Base-by-base conservation (phyloP, 306 rosid species). In the Quercus alba region DNA sequence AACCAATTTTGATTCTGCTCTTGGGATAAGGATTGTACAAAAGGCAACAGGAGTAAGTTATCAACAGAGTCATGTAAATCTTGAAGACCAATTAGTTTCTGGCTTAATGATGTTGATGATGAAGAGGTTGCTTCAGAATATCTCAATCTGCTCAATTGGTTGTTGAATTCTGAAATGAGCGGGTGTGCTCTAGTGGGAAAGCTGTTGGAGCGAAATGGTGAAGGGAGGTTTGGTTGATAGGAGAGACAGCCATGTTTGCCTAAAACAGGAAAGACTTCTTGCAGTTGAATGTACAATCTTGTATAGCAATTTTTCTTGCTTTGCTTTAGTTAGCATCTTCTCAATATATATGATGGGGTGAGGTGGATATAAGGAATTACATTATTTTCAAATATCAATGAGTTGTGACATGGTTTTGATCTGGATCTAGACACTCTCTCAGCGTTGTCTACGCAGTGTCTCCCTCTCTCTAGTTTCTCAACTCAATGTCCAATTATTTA, bases 1-100 rank as follows among this genome's bases (percentile, higher is more conserved):
- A 74, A 77, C 86, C 86, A 81, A 18, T 84, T 84, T 64, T 84
- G 86, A 46, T 20, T 8, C 62, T 62, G 28, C 28, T 70, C 62
- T 13, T 9, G 55, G 0, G 35, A 19, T 6, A 68, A 44, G 51
- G 71, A 59, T 17, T 46, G 28, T 4, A 61, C 30, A 26, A 73
- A 23, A 6, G 75, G 72, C 72, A 81, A 18, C 69, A 28, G 56
- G 28, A 81, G 79, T 23, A 81, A 18, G 75, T 81, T 17, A 57
- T 61, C 52, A 6, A 44, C 41, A 19, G 23, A 68, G 63, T 72
- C 84, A 68, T 38, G 75, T 41, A 68, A 75, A 38, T 70, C 44
- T 17, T 75, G 70, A 31, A 67, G 70, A 6, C 62, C 63, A 57
- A 70, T 73, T 1, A 85, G 84, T 64, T 72, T 82, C 26, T 46